Percentiles rank a stretch among this genome's conserved stretches.
phyloP scores from a whole-genome alignment of 2,329 filamentous ascomycete genomes.

The Calonectria pseudoreteaudii region DNA sequence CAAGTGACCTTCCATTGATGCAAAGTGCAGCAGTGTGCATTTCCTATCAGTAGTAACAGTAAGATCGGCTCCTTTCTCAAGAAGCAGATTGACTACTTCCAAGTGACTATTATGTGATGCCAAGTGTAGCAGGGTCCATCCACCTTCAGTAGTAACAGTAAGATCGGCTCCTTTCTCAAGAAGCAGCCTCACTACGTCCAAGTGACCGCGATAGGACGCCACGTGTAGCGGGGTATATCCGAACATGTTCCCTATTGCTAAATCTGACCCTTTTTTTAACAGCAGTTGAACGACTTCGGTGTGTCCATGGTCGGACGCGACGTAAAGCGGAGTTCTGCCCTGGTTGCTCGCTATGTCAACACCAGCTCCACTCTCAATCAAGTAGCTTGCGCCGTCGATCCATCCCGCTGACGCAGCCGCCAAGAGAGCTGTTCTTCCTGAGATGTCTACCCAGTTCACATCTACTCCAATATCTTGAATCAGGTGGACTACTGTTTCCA shows the following conservation, averaged over 20 bases:
- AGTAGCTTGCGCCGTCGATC: neutral
- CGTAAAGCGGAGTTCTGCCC: neutral
- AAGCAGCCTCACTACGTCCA: neutral
- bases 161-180: neutral
- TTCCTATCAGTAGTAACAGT: neutral
- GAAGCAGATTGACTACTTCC: neutral
- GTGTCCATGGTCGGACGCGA: neutral
- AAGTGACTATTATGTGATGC: neutral
- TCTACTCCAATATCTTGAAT: neutral
- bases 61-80: neutral
- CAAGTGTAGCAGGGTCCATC: neutral
- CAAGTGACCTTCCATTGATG: neutral
- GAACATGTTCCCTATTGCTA: neutral
- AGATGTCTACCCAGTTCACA: neutral
- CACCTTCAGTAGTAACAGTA: neutral
- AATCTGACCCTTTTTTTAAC: neutral
- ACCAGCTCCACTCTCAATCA: neutral
- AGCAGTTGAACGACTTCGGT: neutral
- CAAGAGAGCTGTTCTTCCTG: neutral
- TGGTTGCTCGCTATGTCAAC: neutral
- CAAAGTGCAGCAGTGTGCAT: neutral
- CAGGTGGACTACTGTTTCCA: neutral
- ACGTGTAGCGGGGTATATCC: neutral
- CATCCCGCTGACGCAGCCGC: neutral
- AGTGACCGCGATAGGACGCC: neutral